These are phyloP conservation scores for Fennellomyces sp. DNA, from an alignment of 371 early-diverging fungal species.

Conservation along the genomic window DNA sequence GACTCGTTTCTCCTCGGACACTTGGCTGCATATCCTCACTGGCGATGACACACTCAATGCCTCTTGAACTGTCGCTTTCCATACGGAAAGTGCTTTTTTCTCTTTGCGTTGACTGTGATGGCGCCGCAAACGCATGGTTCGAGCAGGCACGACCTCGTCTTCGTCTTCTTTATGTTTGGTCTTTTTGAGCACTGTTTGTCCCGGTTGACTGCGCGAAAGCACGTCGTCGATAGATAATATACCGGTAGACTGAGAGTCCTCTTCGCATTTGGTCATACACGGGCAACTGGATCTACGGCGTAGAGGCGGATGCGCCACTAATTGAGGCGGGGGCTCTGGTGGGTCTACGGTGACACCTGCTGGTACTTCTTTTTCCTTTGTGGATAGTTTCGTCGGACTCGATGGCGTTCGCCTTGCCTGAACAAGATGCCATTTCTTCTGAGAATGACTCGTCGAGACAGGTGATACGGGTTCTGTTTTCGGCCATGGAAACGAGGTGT, in stretches of 20 bases:
- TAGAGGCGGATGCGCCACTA: conserved; percentile 7
- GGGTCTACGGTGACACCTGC: conserved; percentile 7
- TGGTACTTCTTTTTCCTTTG: too few relatives aligned
- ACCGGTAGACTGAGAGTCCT: background rate
- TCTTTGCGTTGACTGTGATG: conserved; percentile 31
- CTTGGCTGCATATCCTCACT: background rate
- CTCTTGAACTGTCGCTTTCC: conserved; percentile 28
- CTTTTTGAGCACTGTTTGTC: background rate
- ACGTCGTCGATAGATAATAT: background rate
- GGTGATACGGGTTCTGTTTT: background rate
- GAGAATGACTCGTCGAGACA: background rate
- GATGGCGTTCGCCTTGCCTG: too few relatives aligned
- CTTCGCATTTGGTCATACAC: background rate
- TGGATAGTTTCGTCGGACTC: too few relatives aligned
- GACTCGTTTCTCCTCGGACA: conserved; percentile 22
- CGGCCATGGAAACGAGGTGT: background rate
- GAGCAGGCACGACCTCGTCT: background rate
- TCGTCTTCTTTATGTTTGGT: background rate
- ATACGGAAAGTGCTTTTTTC: conserved; percentile 32
- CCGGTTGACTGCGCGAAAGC: background rate
- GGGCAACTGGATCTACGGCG: conserved; percentile 20
- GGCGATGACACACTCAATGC: conserved; percentile 1
- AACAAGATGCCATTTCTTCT: background rate
- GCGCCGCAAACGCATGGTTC: conserved; percentile 10
- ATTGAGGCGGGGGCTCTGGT: conserved; percentile 13